Evolutionary conservation across 352 stramenopile genomes (phyloP).

Genomic region (Phytopythium sindhum): DNA sequence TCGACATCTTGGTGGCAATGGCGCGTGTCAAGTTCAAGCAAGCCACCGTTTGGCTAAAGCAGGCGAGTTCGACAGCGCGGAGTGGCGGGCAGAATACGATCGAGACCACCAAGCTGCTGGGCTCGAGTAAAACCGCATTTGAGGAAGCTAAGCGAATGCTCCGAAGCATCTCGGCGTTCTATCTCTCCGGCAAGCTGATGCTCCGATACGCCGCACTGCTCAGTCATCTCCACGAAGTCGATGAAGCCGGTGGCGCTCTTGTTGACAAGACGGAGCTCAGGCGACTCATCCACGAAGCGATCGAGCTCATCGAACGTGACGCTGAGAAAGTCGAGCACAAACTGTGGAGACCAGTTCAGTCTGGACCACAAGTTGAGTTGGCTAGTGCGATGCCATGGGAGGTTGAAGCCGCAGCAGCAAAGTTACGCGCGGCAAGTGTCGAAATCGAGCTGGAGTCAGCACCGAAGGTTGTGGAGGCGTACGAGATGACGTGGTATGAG

Average conservation of each 20-base stretch:
- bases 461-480: constrained; percentile 22
- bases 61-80: constrained; percentile 6
- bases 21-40: constrained; percentile 33
- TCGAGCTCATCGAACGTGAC: constrained; percentile 2
- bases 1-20: constrained; percentile 21
- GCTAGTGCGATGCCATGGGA: constrained; percentile 15
- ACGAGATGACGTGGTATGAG: constrained; percentile 70
- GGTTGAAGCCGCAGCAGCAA: constrained; percentile 29
- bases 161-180: not conserved
- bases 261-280: not conserved
- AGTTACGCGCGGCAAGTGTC: constrained; percentile 30
- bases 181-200: not conserved
- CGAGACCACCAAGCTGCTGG: not conserved
- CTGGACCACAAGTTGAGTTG: not conserved
- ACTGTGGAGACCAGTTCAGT: not conserved
- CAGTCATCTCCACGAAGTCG: not conserved
- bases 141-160: not conserved
- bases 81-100: not conserved
- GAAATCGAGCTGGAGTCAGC: constrained; percentile 35
- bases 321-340: not conserved
- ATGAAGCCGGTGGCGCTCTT: not conserved
- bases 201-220: not conserved
- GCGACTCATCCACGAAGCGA: not conserved
- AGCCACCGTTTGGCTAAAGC: constrained; percentile 19
- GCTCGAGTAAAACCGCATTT: constrained; percentile 1